Evolutionary conservation across 2,329 filamentous ascomycete species (phyloP).

Genomic region (Aspergillus alliaceus): DNA sequence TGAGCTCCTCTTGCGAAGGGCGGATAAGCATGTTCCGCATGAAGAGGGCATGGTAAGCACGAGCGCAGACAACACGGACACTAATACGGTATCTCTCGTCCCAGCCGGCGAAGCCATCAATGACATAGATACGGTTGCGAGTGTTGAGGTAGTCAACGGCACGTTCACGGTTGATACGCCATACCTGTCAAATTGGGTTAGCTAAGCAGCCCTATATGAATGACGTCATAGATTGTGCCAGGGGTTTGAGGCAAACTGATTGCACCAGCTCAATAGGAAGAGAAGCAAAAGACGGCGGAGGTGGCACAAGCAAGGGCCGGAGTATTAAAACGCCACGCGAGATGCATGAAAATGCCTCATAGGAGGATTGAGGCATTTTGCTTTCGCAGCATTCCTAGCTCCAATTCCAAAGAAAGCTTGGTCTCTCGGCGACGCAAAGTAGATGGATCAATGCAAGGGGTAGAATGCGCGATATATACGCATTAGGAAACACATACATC

Average conservation of each 20-base stretch:
- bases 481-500: constrained; percentile 67
- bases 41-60: constrained; percentile 98
- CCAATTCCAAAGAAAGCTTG: constrained; percentile 17
- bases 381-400: constrained; percentile 3
- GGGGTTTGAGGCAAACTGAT: constrained; percentile 4
- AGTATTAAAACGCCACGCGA: constrained; percentile 10
- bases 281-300: background rate
- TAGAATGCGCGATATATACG: constrained; percentile 17
- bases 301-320: constrained; percentile 12
- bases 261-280: background rate
- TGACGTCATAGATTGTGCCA: constrained; percentile 30
- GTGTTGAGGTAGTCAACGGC: constrained; percentile 99
- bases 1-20: constrained; percentile 83
- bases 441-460: constrained; percentile 21
- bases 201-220: constrained; percentile 16
- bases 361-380: constrained; percentile 14
- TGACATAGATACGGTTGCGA: constrained; percentile 95
- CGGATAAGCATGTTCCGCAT: constrained; percentile 99
- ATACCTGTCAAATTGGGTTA: constrained; percentile 65
- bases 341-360: constrained; percentile 18
- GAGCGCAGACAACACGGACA: constrained; percentile 96
- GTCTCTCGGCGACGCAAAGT: constrained; percentile 1
- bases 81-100: constrained; percentile 97
- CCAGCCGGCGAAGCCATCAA: constrained; percentile 97
- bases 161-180: constrained; percentile 99